phyloP scores from a whole-genome alignment of 2,329 filamentous ascomycete species.

The Sporothrix protearum region DNA sequence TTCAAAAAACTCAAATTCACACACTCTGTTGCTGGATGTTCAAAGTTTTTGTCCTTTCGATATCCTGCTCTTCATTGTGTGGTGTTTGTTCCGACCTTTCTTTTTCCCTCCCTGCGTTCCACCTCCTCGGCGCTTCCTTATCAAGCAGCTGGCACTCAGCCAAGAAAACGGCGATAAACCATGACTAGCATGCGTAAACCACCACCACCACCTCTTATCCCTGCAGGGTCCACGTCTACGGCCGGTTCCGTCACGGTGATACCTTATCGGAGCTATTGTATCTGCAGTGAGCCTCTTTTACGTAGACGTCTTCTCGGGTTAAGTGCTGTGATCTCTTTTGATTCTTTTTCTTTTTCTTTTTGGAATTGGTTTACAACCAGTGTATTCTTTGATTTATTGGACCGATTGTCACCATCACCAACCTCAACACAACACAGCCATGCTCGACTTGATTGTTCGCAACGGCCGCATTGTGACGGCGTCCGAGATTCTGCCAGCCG shows the following conservation, averaged over 20 bases:
- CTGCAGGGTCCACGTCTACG: neutral
- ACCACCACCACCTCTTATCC: neutral
- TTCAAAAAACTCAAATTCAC: too few species aligned
- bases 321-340: neutral
- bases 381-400: neutral
- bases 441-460: constrained; percentile 30
- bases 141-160: neutral
- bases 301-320: neutral
- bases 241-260: constrained; percentile 10
- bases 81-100: too few species aligned
- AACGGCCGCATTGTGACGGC: constrained; percentile 40
- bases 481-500: constrained; percentile 42
- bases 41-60: neutral
- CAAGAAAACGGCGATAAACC: neutral
- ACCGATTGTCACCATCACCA: neutral
- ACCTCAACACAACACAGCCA: neutral
- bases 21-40: too few species aligned
- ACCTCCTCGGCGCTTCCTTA: constrained; percentile 3
- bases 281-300: neutral
- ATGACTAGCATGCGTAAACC: neutral
- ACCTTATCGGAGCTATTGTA: neutral
- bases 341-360: too few species aligned
- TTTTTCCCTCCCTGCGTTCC: neutral
- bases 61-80: neutral
- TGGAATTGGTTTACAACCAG: neutral